Conservation (phyloP, 208 protist genomes). For the Trypanosoma avium region DNA sequence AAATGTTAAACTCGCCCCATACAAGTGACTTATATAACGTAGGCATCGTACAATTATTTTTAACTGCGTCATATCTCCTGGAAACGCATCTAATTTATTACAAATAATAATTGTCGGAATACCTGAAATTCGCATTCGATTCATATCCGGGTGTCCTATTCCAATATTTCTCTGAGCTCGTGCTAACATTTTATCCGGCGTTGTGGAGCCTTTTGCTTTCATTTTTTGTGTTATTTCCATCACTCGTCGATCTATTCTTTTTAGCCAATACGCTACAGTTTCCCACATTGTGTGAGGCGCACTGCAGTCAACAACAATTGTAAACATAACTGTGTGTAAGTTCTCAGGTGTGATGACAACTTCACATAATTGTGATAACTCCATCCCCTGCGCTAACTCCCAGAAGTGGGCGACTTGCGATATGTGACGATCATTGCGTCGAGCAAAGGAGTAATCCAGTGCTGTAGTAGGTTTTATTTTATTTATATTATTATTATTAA, state of each 20-base stretch:
- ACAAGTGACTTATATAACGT: constrained; percentile 82
- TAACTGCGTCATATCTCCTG: constrained; percentile 44
- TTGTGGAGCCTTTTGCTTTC: constrained; percentile 70
- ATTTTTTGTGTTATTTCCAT: constrained; percentile 73
- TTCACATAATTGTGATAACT: constrained; percentile 82
- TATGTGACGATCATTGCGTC: constrained; percentile 75
- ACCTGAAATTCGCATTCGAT: constrained; percentile 74
- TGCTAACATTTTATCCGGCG: constrained; percentile 73
- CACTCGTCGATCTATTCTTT: constrained; percentile 66
- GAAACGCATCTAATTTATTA: constrained; percentile 84
- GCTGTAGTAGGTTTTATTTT: constrained; percentile 86
- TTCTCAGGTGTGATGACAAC: constrained; percentile 87
- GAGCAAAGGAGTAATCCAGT: constrained; percentile 85
- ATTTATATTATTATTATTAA: constrained; percentile 16
- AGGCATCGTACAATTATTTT: constrained; percentile 66
- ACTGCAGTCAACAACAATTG: constrained; percentile 79
- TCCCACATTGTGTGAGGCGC: constrained; percentile 67
- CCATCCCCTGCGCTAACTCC: constrained; percentile 86
- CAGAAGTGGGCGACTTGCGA: constrained; percentile 89
- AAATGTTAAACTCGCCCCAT: constrained; percentile 78
- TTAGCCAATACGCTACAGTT: constrained; percentile 71
- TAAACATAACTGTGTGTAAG: constrained; percentile 66
- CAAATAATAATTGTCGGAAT: constrained; percentile 83
- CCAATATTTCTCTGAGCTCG: constrained; percentile 66
- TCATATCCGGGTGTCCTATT: constrained; percentile 65